Conservation (phyloP, 805 yeast genomes). For the Metschnikowia gruessii region DNA sequence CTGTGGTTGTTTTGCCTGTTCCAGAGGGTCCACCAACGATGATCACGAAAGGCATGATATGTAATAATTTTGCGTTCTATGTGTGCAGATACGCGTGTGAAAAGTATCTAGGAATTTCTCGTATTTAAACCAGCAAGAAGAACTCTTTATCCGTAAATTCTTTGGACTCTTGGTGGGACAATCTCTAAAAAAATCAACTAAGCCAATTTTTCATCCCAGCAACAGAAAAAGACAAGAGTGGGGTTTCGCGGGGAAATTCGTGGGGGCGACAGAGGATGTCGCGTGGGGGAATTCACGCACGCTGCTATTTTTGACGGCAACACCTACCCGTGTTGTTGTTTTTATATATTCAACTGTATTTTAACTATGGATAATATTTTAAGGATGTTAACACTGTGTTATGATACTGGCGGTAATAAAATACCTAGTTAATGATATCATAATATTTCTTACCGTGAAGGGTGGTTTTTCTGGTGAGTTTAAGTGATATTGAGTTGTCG, state of each 20-base stretch:
- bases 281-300: not conserved
- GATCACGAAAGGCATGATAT: slow-evolving; percentile 32
- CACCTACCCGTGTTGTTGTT: no score
- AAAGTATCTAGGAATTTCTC: not conserved
- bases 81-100: not conserved
- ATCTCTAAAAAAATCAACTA: not conserved
- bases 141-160: no score
- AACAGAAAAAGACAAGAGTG: slow-evolving; percentile 1
- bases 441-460: no score
- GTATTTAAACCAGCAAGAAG: no score
- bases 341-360: no score
- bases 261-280: slow-evolving; percentile 3
- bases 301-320: not conserved
- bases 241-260: slow-evolving; percentile 8
- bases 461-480: no score
- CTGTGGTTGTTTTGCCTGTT: slow-evolving; percentile 87
- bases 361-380: no score
- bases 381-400: no score
- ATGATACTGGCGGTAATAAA: no score
- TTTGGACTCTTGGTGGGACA: not conserved
- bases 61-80: not conserved
- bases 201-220: not conserved
- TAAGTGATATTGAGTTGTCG: no score
- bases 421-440: no score
- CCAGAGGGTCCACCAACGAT: slow-evolving; percentile 96